phyloP scores from a whole-genome alignment of 805 yeast species.

The Lipomyces yamadae region DNA sequence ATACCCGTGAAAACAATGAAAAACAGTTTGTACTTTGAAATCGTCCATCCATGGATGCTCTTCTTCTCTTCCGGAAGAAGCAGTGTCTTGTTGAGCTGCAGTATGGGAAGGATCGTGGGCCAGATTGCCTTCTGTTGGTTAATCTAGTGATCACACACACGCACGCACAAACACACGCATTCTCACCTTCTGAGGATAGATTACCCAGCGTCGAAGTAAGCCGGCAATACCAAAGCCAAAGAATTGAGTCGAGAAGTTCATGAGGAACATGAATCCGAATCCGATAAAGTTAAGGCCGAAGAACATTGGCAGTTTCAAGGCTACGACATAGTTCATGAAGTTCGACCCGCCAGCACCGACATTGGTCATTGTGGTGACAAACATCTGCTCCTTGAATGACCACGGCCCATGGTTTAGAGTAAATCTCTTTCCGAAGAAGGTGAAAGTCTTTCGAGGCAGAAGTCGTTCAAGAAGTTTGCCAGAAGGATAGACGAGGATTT shows the following conservation, averaged over 20 bases:
- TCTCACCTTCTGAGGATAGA: slow-evolving; percentile 43
- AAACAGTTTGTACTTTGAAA: slow-evolving; percentile 59
- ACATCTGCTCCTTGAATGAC: slow-evolving; percentile 67
- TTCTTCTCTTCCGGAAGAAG: slow-evolving; percentile 50
- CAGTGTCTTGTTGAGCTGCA: slow-evolving; percentile 49
- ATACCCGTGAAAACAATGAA: slow-evolving; percentile 49
- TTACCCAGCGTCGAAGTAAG: slow-evolving; percentile 60
- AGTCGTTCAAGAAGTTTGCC: slow-evolving; percentile 54
- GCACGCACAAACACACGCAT: no score
- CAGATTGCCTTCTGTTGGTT: slow-evolving; percentile 64
- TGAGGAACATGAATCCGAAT: slow-evolving; percentile 59
- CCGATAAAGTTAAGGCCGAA: slow-evolving; percentile 46
- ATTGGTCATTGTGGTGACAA: slow-evolving; percentile 52
- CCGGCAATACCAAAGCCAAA: slow-evolving; percentile 73
- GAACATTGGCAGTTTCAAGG: slow-evolving; percentile 35
- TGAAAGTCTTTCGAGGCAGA: slow-evolving; percentile 52
- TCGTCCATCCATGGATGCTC: slow-evolving; percentile 62
- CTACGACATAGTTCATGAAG: slow-evolving; percentile 12
- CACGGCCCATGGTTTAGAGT: slow-evolving; percentile 66
- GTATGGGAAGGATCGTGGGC: slow-evolving; percentile 58
- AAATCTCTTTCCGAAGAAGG: slow-evolving; percentile 48
- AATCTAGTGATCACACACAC: no score
- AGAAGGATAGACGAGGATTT: slow-evolving; percentile 62
- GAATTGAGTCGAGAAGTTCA: slow-evolving; percentile 60
- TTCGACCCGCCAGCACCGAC: slow-evolving; percentile 11